Base-by-base conservation (phyloP, 495 filamentous ascomycete species). In the Talaromyces borbonicus region DNA sequence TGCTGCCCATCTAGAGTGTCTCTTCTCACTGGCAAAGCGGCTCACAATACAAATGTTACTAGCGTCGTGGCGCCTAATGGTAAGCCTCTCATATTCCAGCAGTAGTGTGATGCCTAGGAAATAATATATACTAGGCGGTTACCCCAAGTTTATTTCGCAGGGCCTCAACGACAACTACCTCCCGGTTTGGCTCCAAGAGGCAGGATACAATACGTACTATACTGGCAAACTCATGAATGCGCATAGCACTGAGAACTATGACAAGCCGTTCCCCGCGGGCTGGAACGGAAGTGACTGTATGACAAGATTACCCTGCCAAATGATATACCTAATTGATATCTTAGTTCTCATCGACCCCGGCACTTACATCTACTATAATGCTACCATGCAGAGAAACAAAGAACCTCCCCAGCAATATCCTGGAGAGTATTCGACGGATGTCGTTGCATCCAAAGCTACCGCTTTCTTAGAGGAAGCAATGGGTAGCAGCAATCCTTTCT, bases 31-130 rank as follows among this genome's bases (percentile, higher is more conserved):
- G 80, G 80, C 5, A 74, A 74, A 53, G 66, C 70, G 35, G 72
- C 78, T 5, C 81, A 84, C 59, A 84, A 84, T 52, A 83, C 81
- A 29, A 85, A 85, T 52, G 77, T 85, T 3, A 83, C 81, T 1
- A 74, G 82, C 40, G 73, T 85, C 4, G 58, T 50, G 20, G 72
- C 72, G 1, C 81, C 77, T 4, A 69, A 79, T 47, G 77, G 78
- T 74, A 57, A 29, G 26, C 26, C 26, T 29, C 26, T 29, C 26
- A 29, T 29, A 29, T 29, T 29, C 26, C 26, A 29, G 26, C 26
- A 29, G 26, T 29, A 29, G 26, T 29, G 26, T 29, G 26, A 29
- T 29, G 26, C 26, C 26, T 29, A 12, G 26, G 26, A 29, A 29
- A 6, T 29, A 29, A 29, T 29, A 6, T 29, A 29, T 29, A 29